Evolutionary conservation across 2,329 filamentous ascomycete genomes (phyloP).

Genomic region (Ceratocystis destructans): DNA sequence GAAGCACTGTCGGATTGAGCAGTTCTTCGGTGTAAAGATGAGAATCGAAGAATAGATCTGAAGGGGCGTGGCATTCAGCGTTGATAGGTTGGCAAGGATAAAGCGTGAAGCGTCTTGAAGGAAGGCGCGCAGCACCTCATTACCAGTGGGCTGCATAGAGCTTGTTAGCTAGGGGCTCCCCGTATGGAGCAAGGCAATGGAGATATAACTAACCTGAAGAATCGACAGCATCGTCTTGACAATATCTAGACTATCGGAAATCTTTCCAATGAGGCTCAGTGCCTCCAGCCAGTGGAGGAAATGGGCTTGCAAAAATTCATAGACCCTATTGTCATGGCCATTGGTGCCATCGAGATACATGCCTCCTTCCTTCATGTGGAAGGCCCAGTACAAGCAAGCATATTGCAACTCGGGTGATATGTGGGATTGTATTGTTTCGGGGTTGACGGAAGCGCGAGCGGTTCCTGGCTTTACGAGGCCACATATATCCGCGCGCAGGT

Average conservation of each 20-base stretch:
- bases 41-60: not conserved
- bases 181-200: not conserved
- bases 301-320: constrained; percentile 23
- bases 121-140: not conserved
- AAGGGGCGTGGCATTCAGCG: not conserved
- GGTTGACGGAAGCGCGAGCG: not conserved
- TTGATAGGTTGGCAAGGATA: not conserved
- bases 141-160: not conserved
- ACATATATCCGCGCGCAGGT: not conserved
- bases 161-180: not conserved
- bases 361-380: not conserved
- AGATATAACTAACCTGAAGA: not conserved
- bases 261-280: constrained; percentile 1
- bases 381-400: not conserved
- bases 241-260: not conserved
- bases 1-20: not conserved
- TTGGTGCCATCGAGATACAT: constrained; percentile 22
- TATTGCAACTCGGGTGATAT: not conserved
- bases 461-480: not conserved
- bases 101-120: not conserved
- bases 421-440: not conserved
- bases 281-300: not conserved
- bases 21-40: constrained; percentile 3
- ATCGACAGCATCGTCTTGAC: not conserved
- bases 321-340: constrained; percentile 20